Evolutionary conservation across 768 basidiomycete species (phyloP).

Genomic region (Gymnopilus junonius): DNA sequence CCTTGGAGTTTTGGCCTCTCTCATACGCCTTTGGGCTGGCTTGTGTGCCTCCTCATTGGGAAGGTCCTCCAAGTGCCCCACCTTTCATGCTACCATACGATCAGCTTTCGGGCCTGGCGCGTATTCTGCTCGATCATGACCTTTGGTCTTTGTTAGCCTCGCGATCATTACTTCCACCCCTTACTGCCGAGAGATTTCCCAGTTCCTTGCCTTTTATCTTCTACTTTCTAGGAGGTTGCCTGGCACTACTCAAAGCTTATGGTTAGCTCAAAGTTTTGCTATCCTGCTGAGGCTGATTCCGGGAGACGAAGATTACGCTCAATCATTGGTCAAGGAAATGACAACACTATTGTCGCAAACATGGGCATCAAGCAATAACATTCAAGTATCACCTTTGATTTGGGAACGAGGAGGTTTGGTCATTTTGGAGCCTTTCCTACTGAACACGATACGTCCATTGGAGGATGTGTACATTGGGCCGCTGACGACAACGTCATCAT

Average conservation of each 20-base stretch:
- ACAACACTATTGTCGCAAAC: conserved; percentile 38
- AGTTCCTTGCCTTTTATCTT: conserved; percentile 58
- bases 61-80: conserved; percentile 46
- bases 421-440: conserved; percentile 65
- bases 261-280: conserved; percentile 69
- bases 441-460: conserved; percentile 46
- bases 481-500: conserved; percentile 49
- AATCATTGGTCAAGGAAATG: conserved; percentile 46
- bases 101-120: conserved; percentile 56
- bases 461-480: conserved; percentile 54
- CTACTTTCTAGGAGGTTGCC: conserved; percentile 62
- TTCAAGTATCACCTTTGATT: conserved; percentile 41
- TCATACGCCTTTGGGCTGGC: conserved; percentile 69
- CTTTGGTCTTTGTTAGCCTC: conserved; percentile 49
- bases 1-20: conserved; percentile 46
- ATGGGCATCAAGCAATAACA: conserved; percentile 44
- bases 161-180: conserved; percentile 28
- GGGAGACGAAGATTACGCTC: conserved; percentile 73
- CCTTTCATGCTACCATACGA: conserved; percentile 68
- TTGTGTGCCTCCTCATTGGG: conserved; percentile 50
- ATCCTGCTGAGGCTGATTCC: conserved; percentile 61
- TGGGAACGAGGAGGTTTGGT: conserved; percentile 57
- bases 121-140: conserved; percentile 50
- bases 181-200: conserved; percentile 58
- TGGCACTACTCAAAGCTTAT: conserved; percentile 56